Conservation (phyloP, 768 basidiomycete species). For the Gelatoporia subvermispora region DNA sequence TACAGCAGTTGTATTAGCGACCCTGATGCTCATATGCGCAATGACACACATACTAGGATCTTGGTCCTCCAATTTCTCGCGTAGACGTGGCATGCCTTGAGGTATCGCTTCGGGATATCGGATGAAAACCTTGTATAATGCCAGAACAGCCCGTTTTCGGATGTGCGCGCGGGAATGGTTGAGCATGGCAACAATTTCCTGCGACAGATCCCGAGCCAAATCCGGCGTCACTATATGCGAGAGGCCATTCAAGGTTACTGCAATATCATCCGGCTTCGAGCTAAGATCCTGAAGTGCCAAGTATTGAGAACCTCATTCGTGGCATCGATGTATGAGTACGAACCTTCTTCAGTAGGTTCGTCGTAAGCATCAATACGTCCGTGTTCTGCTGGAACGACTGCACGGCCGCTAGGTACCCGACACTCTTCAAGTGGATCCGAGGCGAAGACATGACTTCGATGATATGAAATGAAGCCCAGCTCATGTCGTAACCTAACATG, state of each 20-base stretch:
- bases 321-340: conserved; percentile 14
- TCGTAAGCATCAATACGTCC: conserved; percentile 95
- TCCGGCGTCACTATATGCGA: conserved; percentile 82
- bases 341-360: conserved; percentile 93
- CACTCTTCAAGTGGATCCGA: conserved; percentile 86
- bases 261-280: conserved; percentile 69
- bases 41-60: conserved; percentile 51
- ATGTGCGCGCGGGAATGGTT: conserved; percentile 87
- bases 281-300: conserved; percentile 62
- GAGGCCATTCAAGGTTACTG: conserved; percentile 76
- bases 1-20: conserved; percentile 21
- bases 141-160: conserved; percentile 85
- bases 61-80: conserved; percentile 76
- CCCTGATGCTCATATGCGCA: neutral
- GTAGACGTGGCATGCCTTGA: conserved; percentile 61
- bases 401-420: conserved; percentile 91
- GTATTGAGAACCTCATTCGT: conserved; percentile 10
- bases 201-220: conserved; percentile 85
- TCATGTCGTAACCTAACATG: conserved; percentile 94
- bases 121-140: conserved; percentile 72
- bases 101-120: conserved; percentile 78
- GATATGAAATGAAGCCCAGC: conserved; percentile 94
- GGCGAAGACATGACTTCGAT: conserved; percentile 97
- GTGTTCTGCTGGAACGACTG: conserved; percentile 93
- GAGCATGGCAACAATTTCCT: conserved; percentile 80